These are phyloP conservation scores for Poterioochromonas sp. DNA, from an alignment of 352 stramenopile species.

Conservation along the genomic window DNA sequence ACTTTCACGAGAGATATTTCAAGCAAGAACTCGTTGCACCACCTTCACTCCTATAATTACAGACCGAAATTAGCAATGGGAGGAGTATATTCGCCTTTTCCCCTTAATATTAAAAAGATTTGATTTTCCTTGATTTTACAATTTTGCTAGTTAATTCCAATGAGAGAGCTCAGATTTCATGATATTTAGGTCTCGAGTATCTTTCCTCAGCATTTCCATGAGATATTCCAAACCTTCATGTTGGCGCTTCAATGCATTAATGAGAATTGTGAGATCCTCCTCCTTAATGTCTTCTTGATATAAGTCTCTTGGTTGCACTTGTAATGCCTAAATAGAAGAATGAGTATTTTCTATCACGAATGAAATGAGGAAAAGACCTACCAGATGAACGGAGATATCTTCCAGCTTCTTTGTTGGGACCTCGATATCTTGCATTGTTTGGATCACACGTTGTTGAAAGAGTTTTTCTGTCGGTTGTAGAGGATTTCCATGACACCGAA, in stretches of 20 bases:
- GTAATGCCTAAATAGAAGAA: neutral
- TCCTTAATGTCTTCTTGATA: neutral
- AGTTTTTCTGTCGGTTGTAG: neutral
- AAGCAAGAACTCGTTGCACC: too few relatives aligned
- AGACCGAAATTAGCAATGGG: too few relatives aligned
- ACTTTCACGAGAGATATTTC: too few relatives aligned
- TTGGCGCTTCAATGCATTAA: neutral
- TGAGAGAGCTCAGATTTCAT: too few relatives aligned
- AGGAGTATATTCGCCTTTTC: too few relatives aligned
- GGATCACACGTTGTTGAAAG: neutral
- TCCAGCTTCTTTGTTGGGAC: neutral
- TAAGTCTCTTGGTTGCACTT: neutral
- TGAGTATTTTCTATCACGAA: neutral
- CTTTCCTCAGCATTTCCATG: neutral
- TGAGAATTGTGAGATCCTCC: neutral
- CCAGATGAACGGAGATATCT: neutral
- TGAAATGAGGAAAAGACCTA: neutral
- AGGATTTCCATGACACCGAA: constrained; percentile 15
- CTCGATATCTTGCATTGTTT: neutral
- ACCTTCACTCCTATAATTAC: too few relatives aligned
- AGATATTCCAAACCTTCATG: neutral
- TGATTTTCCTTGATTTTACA: too few relatives aligned
- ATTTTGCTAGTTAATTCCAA: too few relatives aligned
- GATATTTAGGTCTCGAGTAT: neutral
- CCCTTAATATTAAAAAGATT: too few relatives aligned